A percentile compares a stretch with the other conserved stretches of the same genome.
These are phyloP conservation scores for Phytophthora fragariae DNA, from an alignment of 352 stramenopile species.

Conservation along the genomic window DNA sequence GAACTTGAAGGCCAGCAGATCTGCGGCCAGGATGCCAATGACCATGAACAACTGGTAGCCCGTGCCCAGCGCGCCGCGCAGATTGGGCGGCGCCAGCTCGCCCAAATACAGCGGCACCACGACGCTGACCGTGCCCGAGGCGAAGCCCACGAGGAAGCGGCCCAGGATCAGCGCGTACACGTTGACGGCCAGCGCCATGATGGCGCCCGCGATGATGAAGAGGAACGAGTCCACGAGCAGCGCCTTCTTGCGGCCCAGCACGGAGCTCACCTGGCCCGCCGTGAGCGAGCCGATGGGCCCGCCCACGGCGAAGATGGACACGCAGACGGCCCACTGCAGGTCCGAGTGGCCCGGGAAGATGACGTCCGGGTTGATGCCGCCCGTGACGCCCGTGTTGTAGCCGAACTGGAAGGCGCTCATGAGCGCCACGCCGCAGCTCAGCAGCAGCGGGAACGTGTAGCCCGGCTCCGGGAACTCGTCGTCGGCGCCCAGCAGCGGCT, in stretches of 20 bases:
- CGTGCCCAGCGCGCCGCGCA: slow-evolving; percentile 77
- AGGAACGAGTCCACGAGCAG: slow-evolving; percentile 68
- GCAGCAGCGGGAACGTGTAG: slow-evolving; percentile 71
- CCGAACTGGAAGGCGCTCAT: slow-evolving; percentile 79
- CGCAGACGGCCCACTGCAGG: slow-evolving; percentile 71
- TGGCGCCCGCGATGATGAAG: slow-evolving; percentile 63
- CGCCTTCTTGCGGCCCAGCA: slow-evolving; percentile 68
- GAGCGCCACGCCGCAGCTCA: slow-evolving; percentile 73
- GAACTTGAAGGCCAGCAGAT: slow-evolving; percentile 67
- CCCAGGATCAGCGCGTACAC: slow-evolving; percentile 79
- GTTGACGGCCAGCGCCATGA: slow-evolving; percentile 71
- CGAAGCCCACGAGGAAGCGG: slow-evolving; percentile 76
- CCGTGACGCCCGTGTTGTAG: slow-evolving; percentile 80
- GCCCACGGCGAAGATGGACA: slow-evolving; percentile 74
- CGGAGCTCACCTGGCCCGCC: slow-evolving; percentile 62
- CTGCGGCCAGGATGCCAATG: slow-evolving; percentile 65
- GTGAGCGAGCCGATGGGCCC: slow-evolving; percentile 72
- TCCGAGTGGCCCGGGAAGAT: slow-evolving; percentile 74
- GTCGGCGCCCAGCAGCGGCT: slow-evolving; percentile 63
- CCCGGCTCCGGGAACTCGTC: slow-evolving; percentile 72
- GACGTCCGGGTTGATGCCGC: slow-evolving; percentile 63
- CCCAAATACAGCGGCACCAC: slow-evolving; percentile 78
- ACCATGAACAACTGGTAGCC: slow-evolving; percentile 81
- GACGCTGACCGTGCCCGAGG: slow-evolving; percentile 72
- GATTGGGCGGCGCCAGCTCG: slow-evolving; percentile 73